Base-by-base conservation (phyloP, 495 filamentous ascomycete genomes). In the Lepidopterella palustris region DNA sequence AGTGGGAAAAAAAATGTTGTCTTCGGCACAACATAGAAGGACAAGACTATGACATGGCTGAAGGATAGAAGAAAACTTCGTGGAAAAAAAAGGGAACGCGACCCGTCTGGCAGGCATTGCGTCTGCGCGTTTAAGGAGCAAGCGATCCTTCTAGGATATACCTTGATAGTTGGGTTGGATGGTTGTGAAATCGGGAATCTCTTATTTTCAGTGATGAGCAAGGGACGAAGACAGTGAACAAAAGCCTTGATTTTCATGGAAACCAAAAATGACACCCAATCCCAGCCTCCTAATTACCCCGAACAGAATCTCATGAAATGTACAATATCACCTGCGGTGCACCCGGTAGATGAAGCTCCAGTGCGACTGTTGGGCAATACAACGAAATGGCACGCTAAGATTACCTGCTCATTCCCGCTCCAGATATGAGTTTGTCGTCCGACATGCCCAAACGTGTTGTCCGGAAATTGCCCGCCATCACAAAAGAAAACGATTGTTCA, bases 211-310 rank as follows among this genome's bases (percentile, higher is more conserved):
- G 13, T 13, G 13, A 4, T 15, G 3, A 42, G 3, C 24, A 24
- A 53, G 40, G 13, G 13, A 58, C 55, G 29, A 49, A 15, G 26
- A 39, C 28, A 54, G 29, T 11, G 18, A 42, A 42, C 9, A 18
- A 42, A 42, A 42, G 35, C 18, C 35, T 42, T 42, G 13, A 50
- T 50, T 50, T 50, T 25, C 13, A 24, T 29, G 29, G 42, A 45
- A 62, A 31, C 55, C 48, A 57, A 66, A 50, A 65, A 53, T 31
- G 56, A 65, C 32, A 57, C 51, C 47, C 52, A 26, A 28, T 45
- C 11, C 35, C 29, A 48, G 35, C 55, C 63, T 52, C 55, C 51
- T 53, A 55, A 62, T 56, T 58, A 66, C 45, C 59, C 53, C 10
- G 39, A 45, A 35, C 25, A 54, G 32, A 58, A 40, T 52, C 20